Base-by-base conservation (phyloP, 176 grass and related monocot species). In the Oryza coarctata region DNA sequence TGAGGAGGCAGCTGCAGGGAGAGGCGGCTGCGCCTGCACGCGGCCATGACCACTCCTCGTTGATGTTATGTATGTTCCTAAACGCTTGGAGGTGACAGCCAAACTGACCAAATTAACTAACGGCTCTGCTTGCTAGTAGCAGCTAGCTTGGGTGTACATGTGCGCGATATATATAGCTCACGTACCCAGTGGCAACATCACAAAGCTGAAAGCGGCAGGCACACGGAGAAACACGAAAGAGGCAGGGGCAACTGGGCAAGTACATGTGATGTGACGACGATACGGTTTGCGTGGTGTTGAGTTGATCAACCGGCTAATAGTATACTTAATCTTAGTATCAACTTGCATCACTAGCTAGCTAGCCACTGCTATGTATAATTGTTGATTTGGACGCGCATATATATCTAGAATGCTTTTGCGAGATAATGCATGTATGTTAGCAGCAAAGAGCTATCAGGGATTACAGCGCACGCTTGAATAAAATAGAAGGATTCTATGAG, bases 251-350 rank as follows among this genome's bases (percentile, higher is more conserved):
- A 47, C 55, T 7, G 70, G 18, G 70, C 2, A 75, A 88, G 86
- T 80, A 89, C 70, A 63, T 69, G 5, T 75, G 87, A 84, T 40
- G 69, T 29, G 62, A 80, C 69, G 27, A 29, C 28, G 47, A 88
- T 72, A 25, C 65, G 73, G 33, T 82, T 89, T 9, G 5, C 25
- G 20, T 57, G 32, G 64, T 89, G 71, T 55, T 55, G 18, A n/a
- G 20, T 5, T n/a, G 26, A 7, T 50, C 10, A 40, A 70, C n/a
- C 50, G 50, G 50, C 18, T 22, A 30, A 71, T 80, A 75, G 41
- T 47, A 30, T 80, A 84, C 11, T n/a, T 81, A 23, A 72, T 65
- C 77, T 41, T 49, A 75, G 41, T 71, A 75, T 70, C 82, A 81
- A 85, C 77, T 77, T 89, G 71, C 28, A 52, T 20, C 18, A 20